phyloP scores from a whole-genome alignment of 768 basidiomycete species.

The Hortiboletus campestris region DNA sequence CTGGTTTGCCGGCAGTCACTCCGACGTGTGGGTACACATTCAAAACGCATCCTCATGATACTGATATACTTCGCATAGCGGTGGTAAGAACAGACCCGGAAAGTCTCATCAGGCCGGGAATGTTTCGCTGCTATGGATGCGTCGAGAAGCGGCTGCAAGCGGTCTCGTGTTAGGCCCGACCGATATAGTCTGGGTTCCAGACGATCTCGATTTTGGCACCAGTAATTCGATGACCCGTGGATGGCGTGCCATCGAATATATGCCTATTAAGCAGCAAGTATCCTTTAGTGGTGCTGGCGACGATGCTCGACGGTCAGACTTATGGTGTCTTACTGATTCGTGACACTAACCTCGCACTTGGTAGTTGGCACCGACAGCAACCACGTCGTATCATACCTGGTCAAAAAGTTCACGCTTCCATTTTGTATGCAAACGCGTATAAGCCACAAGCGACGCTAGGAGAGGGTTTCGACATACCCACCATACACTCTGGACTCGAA shows the following conservation, averaged over 20 bases:
- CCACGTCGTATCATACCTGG: slow-evolving; percentile 29
- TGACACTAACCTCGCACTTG: not conserved
- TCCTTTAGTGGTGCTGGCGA: slow-evolving; percentile 18
- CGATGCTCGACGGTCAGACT: slow-evolving; percentile 16
- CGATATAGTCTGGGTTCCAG: slow-evolving; percentile 29
- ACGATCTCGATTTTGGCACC: slow-evolving; percentile 24
- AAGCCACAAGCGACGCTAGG: slow-evolving; percentile 18
- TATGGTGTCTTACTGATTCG: not conserved
- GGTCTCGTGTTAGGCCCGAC: slow-evolving; percentile 30
- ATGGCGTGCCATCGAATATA: slow-evolving; percentile 18
- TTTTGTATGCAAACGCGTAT: slow-evolving; percentile 22
- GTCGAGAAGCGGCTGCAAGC: slow-evolving; percentile 24
- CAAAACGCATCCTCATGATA: too few relatives aligned
- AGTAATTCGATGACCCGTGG: slow-evolving; percentile 17
- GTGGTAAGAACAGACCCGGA: slow-evolving; percentile 24
- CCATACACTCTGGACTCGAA: not conserved
- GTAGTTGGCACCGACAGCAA: slow-evolving; percentile 15
- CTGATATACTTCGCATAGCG: slow-evolving; percentile 10
- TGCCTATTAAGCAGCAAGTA: slow-evolving; percentile 27
- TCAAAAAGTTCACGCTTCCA: slow-evolving; percentile 26
- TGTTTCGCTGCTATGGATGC: slow-evolving; percentile 34
- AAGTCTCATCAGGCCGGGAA: slow-evolving; percentile 24
- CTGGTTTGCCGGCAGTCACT: slow-evolving; percentile 57
- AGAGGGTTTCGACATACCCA: slow-evolving; percentile 25
- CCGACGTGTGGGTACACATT: slow-evolving; percentile 31